Base-by-base conservation (phyloP, 129 eudicot species). In the Saussurea involucrata region DNA sequence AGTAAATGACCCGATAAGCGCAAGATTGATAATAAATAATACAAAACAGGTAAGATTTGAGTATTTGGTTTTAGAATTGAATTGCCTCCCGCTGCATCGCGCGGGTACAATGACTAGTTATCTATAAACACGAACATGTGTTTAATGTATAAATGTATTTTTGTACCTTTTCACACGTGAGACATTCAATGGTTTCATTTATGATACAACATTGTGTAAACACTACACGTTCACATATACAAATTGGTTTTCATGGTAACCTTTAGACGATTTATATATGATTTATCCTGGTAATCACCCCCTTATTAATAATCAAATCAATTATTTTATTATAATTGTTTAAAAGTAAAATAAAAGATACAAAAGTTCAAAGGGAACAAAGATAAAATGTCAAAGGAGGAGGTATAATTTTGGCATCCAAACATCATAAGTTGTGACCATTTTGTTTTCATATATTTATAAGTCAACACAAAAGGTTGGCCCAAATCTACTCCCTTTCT, bases 401-500 rank as follows among this genome's bases (percentile, higher is more conserved):
- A 7, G 68, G 34, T 76, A 12, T 36, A 0, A 0, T 76, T 27
- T 42, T 60, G 61, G 37, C 21, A 44, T 65, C 40, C 21, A 17
- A 12, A 63, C 34, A 25, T 63, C 73, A 73, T 63, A 55, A 49
- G 4, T 31, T 1, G 20, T 72, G 83, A 66, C 79, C 34, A 34
- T 73, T 79, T 73, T 73, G 75, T 25, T 27, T 44, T 36, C 55
- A 57, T 40, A 15, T 63, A n/a, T 32, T 20, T 13, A 72, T 6
- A 73, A 73, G 83, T 73, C 78, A 65, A 78, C 74, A 65, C 61
- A 5, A 69, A 65, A 73, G 13, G 71, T 60, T 70, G 66, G 72
- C 71, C 72, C 28, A 78, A 61, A 79, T 79, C 73, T 71, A 71
- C 66, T 72, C 57, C 28, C 9, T 57, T 22, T 46, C 18, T 8